phyloP scores from a whole-genome alignment of 2,329 filamentous ascomycete species.

The Aspergillus novofumigatus region DNA sequence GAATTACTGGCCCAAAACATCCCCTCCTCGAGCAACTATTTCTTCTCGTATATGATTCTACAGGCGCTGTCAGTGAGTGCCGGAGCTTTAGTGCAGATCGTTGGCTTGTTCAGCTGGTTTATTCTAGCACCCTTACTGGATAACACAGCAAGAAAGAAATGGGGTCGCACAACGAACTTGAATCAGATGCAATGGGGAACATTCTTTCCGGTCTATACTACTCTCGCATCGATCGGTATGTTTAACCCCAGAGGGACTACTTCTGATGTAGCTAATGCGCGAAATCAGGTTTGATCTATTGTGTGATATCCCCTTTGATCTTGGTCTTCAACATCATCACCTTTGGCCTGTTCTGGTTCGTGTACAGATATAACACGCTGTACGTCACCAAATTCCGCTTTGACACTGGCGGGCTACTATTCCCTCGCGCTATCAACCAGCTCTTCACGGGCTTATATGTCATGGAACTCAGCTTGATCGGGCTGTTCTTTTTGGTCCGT shows the following conservation, averaged over 20 bases:
- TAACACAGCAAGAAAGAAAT: constrained; percentile 77
- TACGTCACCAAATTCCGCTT: constrained; percentile 87
- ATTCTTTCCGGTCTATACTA: constrained; percentile 95
- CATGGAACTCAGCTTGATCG: constrained; percentile 86
- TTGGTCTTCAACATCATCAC: constrained; percentile 90
- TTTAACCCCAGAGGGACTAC: constrained; percentile 1
- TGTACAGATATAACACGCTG: constrained; percentile 93
- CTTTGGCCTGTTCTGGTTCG: constrained; percentile 86
- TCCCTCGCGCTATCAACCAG: constrained; percentile 89
- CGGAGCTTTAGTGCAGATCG: constrained; percentile 78
- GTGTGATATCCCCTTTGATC: constrained; percentile 83
- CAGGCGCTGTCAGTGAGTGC: constrained; percentile 89
- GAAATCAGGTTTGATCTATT: constrained; percentile 66
- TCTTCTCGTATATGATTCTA: constrained; percentile 97
- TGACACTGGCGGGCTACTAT: constrained; percentile 89
- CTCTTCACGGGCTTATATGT: constrained; percentile 92
- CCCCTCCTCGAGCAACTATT: constrained; percentile 88
- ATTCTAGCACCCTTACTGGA: constrained; percentile 76
- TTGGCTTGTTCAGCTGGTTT: constrained; percentile 76
- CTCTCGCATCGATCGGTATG: constrained; percentile 82
- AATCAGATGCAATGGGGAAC: constrained; percentile 81
- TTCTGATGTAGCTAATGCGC: constrained; percentile 4
- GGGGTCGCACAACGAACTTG: constrained; percentile 74
- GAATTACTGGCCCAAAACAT: constrained; percentile 71
- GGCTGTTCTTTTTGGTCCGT: constrained; percentile 76